phyloP scores from a whole-genome alignment of 805 yeast genomes.

The Ogataea paradorogensis region DNA sequence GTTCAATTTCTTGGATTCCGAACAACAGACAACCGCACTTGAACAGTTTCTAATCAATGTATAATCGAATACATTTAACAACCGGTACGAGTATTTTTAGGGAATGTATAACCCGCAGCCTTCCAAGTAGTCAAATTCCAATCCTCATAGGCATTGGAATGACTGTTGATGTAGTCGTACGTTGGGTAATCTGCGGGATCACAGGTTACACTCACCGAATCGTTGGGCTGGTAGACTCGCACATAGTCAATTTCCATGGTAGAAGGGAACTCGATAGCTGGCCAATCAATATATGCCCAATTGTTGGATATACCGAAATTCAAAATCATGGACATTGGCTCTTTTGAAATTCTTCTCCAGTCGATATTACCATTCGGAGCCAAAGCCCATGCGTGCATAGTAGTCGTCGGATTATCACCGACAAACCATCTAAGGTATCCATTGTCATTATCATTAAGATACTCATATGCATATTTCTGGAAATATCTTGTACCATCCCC shows the following conservation, averaged over 20 bases:
- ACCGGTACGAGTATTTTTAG: conserved; percentile 59
- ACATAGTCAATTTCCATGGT: conserved; percentile 79
- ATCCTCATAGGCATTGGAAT: conserved; percentile 65
- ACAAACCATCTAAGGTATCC: conserved; percentile 88
- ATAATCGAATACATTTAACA: conserved; percentile 12
- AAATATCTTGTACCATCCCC: conserved; percentile 51
- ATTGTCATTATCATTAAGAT: conserved; percentile 58
- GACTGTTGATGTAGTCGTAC: conserved; percentile 70
- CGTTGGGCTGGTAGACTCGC: conserved; percentile 84
- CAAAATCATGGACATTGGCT: conserved; percentile 87
- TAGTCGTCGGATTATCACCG: conserved; percentile 74
- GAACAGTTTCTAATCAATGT: conserved; percentile 5
- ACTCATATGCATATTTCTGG: conserved; percentile 80
- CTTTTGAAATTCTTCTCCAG: conserved; percentile 77
- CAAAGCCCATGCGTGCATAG: conserved; percentile 68
- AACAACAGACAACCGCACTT: conserved; percentile 3
- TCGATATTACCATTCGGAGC: conserved; percentile 90
- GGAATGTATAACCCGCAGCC: conserved; percentile 67
- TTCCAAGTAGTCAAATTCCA: conserved; percentile 73
- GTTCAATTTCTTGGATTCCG: conserved; percentile 11
- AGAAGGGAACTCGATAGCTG: conserved; percentile 71
- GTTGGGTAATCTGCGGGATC: conserved; percentile 89
- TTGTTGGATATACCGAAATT: conserved; percentile 87
- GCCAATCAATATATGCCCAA: conserved; percentile 96
- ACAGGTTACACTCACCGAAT: conserved; percentile 62